Conservation (phyloP, 208 protist species). For the Trypanosoma grayi region DNA sequence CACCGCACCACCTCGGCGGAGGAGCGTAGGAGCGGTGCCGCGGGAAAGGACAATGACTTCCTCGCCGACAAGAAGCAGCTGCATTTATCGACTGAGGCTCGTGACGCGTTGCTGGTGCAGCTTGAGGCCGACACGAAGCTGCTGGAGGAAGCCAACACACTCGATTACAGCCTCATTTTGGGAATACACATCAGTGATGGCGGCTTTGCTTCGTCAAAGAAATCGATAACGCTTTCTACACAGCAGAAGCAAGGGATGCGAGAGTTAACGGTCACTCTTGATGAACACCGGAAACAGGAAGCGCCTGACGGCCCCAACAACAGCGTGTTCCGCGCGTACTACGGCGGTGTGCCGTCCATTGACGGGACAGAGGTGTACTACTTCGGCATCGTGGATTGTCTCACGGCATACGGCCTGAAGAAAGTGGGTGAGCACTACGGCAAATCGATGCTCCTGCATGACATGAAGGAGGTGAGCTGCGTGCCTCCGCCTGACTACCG, state of each 20-base stretch:
- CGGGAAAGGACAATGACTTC: slow-evolving; percentile 35
- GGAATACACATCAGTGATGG: slow-evolving; percentile 27
- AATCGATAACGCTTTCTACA: background rate
- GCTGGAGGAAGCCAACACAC: slow-evolving; percentile 18
- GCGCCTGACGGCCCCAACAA: background rate
- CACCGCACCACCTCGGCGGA: slow-evolving; percentile 25
- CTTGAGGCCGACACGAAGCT: slow-evolving; percentile 26
- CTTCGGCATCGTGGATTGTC: slow-evolving; percentile 35
- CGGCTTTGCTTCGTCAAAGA: background rate
- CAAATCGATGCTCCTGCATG: slow-evolving; percentile 26
- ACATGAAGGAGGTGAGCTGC: slow-evolving; percentile 29
- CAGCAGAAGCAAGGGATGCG: slow-evolving; percentile 1
- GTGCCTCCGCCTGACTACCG: slow-evolving; percentile 29
- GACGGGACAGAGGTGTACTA: slow-evolving; percentile 30
- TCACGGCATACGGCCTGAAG: slow-evolving; percentile 30
- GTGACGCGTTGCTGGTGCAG: slow-evolving; percentile 20
- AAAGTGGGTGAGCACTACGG: slow-evolving; percentile 31
- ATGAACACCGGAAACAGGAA: background rate
- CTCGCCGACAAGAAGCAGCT: slow-evolving; percentile 14
- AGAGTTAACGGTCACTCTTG: background rate
- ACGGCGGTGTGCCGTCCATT: slow-evolving; percentile 26
- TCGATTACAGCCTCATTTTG: slow-evolving; percentile 39
- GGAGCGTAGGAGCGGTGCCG: slow-evolving; percentile 16
- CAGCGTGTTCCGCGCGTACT: slow-evolving; percentile 21
- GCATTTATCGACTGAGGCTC: slow-evolving; percentile 8